phyloP scores from a whole-genome alignment of 2,329 filamentous ascomycete species.

The Exophiala viscosa region DNA sequence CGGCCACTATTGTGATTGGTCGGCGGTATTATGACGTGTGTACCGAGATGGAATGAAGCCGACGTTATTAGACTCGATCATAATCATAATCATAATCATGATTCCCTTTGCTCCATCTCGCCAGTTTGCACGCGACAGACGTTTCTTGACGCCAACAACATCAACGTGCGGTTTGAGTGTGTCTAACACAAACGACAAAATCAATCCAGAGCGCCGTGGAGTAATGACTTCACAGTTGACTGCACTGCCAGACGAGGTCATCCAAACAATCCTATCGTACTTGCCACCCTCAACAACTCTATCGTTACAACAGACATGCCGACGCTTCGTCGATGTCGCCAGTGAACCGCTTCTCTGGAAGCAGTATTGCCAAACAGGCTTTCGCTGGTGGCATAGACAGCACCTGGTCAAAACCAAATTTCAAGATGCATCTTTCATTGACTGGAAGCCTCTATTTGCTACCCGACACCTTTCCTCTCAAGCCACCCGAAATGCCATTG shows the following conservation, averaged over 20 bases:
- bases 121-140: background rate
- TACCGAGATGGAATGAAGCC: background rate
- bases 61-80: background rate
- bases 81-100: too few species aligned
- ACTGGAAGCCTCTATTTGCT: slow-evolving; percentile 69
- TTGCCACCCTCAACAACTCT: slow-evolving; percentile 51
- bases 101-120: background rate
- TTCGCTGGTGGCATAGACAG: slow-evolving; percentile 68
- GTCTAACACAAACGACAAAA: too few species aligned
- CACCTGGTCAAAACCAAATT: slow-evolving; percentile 61
- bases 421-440: slow-evolving; percentile 36
- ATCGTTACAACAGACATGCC: slow-evolving; percentile 58
- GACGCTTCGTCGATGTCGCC: slow-evolving; percentile 61
- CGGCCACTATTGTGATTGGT: background rate
- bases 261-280: slow-evolving; percentile 71
- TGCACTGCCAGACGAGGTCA: slow-evolving; percentile 73
- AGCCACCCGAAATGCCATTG: slow-evolving; percentile 54
- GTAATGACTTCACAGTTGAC: slow-evolving; percentile 6
- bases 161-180: background rate
- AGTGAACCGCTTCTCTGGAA: slow-evolving; percentile 77
- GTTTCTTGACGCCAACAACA: too few species aligned
- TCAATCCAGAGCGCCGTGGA: background rate
- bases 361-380: slow-evolving; percentile 64
- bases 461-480: slow-evolving; percentile 53
- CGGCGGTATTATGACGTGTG: background rate